phyloP scores from a whole-genome alignment of 2,329 filamentous ascomycete species.

The Aspergillus sp. region DNA sequence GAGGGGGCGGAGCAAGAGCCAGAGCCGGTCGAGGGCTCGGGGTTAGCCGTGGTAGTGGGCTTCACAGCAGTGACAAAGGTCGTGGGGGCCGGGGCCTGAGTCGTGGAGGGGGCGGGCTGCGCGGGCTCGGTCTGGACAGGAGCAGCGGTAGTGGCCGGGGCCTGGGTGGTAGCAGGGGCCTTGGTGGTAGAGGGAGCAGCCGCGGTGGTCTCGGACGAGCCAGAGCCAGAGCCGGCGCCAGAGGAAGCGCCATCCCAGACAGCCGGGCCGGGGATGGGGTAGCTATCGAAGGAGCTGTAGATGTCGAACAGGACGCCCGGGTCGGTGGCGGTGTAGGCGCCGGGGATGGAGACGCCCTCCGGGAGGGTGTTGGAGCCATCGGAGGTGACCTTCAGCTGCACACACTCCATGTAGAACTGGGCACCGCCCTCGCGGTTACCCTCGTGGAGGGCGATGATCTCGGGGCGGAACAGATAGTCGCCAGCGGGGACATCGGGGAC shows the following conservation, averaged over 20 bases:
- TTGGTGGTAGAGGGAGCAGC: constrained; percentile 5
- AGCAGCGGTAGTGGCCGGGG: constrained; percentile 6
- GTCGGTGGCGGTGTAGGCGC: constrained; percentile 16
- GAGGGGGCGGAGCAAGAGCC: not conserved
- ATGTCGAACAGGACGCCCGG: constrained; percentile 19
- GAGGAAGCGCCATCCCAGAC: constrained; percentile 20
- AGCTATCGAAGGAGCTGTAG: constrained; percentile 18
- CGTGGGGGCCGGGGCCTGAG: not conserved
- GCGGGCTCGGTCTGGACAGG: constrained; percentile 6
- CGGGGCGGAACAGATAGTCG: constrained; percentile 22
- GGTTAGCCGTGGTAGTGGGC: constrained; percentile 2
- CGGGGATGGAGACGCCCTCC: constrained; percentile 19
- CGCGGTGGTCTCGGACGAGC: constrained; percentile 2
- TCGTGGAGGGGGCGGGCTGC: not conserved
- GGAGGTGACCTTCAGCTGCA: constrained; percentile 22
- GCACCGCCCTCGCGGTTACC: constrained; percentile 16
- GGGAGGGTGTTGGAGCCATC: constrained; percentile 17
- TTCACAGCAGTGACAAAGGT: constrained; percentile 2
- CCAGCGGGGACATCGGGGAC: constrained; percentile 21
- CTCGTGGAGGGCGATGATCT: constrained; percentile 24
- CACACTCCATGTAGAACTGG: constrained; percentile 26
- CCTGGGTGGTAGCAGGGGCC: not conserved
- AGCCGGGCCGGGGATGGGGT: constrained; percentile 21
- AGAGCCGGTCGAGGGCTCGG: constrained; percentile 3
- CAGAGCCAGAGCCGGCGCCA: constrained; percentile 5